phyloP scores from a whole-genome alignment of 2,329 filamentous ascomycete species.

The Penicillium frequentans region DNA sequence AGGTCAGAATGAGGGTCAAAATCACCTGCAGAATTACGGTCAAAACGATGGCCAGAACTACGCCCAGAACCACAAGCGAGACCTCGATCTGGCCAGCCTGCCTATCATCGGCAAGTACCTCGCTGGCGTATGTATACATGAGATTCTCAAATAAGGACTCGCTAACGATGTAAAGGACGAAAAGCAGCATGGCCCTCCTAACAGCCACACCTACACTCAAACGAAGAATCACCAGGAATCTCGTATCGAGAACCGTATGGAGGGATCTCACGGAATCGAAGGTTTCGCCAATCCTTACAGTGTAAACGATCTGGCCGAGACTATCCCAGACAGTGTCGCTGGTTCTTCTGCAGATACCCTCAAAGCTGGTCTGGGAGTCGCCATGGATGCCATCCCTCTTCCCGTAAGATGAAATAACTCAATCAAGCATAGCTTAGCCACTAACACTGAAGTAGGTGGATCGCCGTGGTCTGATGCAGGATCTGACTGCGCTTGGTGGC shows the following conservation, averaged over 20 bases:
- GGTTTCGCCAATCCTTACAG: neutral
- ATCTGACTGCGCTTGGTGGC: neutral
- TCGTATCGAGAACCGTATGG: no score
- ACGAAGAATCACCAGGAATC: neutral
- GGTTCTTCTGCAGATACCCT: neutral
- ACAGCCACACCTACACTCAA: neutral
- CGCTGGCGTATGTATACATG: constrained; percentile 4
- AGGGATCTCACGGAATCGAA: neutral
- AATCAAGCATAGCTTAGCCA: neutral
- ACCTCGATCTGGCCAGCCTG: constrained; percentile 9
- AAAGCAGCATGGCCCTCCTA: neutral
- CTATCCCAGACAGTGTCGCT: neutral
- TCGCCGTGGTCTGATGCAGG: neutral
- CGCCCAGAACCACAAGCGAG: constrained; percentile 5
- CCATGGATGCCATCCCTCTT: neutral
- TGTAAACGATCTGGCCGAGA: neutral
- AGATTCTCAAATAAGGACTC: neutral
- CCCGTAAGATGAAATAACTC: neutral
- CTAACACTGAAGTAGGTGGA: neutral
- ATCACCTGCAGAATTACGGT: constrained; percentile 4
- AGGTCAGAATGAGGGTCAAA: constrained; percentile 1
- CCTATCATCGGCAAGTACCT: constrained; percentile 15
- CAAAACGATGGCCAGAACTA: constrained; percentile 4
- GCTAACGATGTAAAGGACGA: neutral
- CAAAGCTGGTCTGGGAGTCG: neutral